Base-by-base conservation (phyloP, 2,329 filamentous ascomycete genomes). In the Plectosphaerella plurivora region DNA sequence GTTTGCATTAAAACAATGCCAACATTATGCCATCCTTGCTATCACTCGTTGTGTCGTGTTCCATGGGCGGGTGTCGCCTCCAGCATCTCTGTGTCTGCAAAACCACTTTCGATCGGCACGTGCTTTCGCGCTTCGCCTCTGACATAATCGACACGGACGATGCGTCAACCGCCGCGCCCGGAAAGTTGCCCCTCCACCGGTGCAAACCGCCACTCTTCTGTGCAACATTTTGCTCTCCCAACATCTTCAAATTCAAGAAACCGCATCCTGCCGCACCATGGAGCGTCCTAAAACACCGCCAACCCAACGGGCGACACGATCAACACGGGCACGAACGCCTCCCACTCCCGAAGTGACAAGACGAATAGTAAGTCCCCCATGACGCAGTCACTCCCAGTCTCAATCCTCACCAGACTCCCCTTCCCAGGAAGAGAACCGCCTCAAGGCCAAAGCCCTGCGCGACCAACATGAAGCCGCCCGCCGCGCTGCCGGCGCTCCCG, bases 401-500 rank as follows among this genome's bases (percentile, higher is more conserved):
- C 22, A 20, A 47, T 44, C 41, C 45, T 51, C 14, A 33, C 14
- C 22, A 15, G 60, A 64, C 45, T 61, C 54, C 1, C 2, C 24
- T 4, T 4, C 12, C 15, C 53, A 94, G 89, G 93, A 97, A 82
- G 85, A 93, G 68, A 92, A 86, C 61, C 84, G 93, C 18, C 81
- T 97, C 28, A 89, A 86, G 71, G 90, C 94, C 51, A 97, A 97
- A 78, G 92, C 91, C 3, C 76, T 92, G 16, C 87, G 89, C 53
- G 83, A 89, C 59, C 85, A 87, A 63, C 81, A 81, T 53, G 84
- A 91, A 62, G 84, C 86, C 35, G 83, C 86, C 54, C 70, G 76
- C 55, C 75, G 74, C 63, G 69, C 75, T 55, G 62, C 74, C 48
- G 71, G 74, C 57, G 67, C 68, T 45, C 67, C 73, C 10, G 61